Evolutionary conservation across 1,284 basidiomycete species (phyloP).

Genomic region (Rhodotorula sp.): DNA sequence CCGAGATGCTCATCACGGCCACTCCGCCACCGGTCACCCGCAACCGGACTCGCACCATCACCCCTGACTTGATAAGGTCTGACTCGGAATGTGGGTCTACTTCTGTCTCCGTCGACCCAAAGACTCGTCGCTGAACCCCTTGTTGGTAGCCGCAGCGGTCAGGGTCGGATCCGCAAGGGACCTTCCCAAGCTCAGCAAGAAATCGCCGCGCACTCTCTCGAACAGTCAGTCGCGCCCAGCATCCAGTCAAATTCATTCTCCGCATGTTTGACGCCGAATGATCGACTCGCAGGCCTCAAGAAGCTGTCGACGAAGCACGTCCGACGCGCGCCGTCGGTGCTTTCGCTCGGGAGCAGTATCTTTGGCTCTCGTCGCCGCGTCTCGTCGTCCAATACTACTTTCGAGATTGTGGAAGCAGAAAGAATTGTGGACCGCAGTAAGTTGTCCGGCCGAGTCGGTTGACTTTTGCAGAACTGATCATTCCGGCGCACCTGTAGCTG

Average conservation of each 20-base stretch:
- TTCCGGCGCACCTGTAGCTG: neutral
- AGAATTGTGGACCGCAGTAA: neutral
- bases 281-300: constrained; percentile 6
- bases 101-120: neutral
- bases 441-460: neutral
- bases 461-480: neutral
- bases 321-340: constrained; percentile 14
- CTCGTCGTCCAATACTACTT: constrained; percentile 9
- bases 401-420: constrained; percentile 17
- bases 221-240: neutral
- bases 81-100: neutral
- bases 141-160: no score
- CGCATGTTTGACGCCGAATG: neutral
- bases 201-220: neutral
- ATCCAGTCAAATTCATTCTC: no score
- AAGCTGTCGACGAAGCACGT: constrained; percentile 21
- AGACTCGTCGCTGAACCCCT: neutral
- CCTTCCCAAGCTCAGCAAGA: no score
- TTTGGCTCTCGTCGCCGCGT: neutral
- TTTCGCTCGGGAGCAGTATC: constrained; percentile 10
- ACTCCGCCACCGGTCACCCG: neutral
- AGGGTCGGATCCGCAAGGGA: no score
- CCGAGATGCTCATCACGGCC: neutral
- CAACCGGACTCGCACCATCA: neutral
- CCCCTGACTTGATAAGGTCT: neutral